Evolutionary conservation across 305 asterid species (phyloP), one percentile per base, ranked within the genome.

Genomic region (Andrographis paniculata): DNA sequence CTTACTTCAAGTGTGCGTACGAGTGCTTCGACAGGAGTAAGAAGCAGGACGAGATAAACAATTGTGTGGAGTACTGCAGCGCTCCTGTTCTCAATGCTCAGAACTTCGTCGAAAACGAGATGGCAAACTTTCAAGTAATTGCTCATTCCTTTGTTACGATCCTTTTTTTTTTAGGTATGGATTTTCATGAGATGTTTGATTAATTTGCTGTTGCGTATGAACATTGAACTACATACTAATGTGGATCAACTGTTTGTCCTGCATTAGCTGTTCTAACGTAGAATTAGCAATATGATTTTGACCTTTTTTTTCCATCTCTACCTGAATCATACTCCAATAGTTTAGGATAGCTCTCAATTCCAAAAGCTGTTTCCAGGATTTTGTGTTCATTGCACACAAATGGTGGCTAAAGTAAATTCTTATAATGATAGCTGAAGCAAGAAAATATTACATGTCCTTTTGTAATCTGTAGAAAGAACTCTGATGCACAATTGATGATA

Each of bases 21-120:
- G 92, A 82, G 59, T 89, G 98, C 60, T 85, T 82, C 60, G 93
- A 85, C 52, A 61, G 95, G 79, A 80, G 67, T 19, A 76, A 41
- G 61, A 76, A 68, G 48, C 72, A 69, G 39, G 93, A 74, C 18
- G 93, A 76, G 72, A 82, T 85, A 23, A 53, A 59, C 45, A 82
- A 78, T 38, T 85, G 98, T 45, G 98, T 85, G 58, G 95, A 89
- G 87, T 69, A 78, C 63, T 89, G 95, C 71, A 82, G 88, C 40
- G 92, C 62, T 43, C 95, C 98, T 16, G 98, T 85, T 64, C 71
- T 80, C 47, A 63, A 68, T 49, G 91, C 98, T 27, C 91, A 89
- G 75, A 74, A 89, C 67, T 80, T 89, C 17, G 82, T 89, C 33
- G 95, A 89, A 67, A 50, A 38, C 20, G 94, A 89, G 55, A 85